Evolutionary conservation across 768 basidiomycete species (phyloP).

Genomic region (Tulasnella sp.): DNA sequence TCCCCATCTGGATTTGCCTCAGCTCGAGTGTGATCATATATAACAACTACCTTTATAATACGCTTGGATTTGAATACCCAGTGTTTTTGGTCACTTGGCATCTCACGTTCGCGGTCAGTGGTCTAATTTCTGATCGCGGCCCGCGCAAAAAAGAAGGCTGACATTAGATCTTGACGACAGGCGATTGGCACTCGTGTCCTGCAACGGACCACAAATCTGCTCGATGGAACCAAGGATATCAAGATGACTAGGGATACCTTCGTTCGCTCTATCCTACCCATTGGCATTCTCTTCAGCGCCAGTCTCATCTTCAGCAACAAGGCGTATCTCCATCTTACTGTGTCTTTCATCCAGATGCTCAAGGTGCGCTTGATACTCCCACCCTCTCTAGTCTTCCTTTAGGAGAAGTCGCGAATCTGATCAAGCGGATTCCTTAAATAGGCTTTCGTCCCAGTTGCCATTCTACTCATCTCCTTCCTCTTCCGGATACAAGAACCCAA

Average conservation of each 20-base stretch:
- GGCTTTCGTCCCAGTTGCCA: conserved; percentile 86
- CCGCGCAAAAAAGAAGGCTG: too few species aligned
- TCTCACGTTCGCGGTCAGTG: conserved; percentile 50
- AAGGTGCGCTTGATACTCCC: conserved; percentile 52
- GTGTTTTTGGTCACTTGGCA: conserved; percentile 92
- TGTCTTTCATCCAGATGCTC: conserved; percentile 95
- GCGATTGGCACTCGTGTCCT: conserved; percentile 79
- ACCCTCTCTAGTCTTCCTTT: background rate
- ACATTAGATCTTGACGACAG: too few species aligned
- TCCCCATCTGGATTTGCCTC: conserved; percentile 88
- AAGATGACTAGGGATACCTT: conserved; percentile 73
- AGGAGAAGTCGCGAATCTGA: background rate
- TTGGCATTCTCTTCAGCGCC: conserved; percentile 86
- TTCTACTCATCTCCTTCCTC: conserved; percentile 86
- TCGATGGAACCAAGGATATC: conserved; percentile 71
- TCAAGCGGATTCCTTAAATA: too few species aligned
- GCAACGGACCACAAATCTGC: conserved; percentile 66
- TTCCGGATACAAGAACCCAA: conserved; percentile 84
- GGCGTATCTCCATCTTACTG: conserved; percentile 83
- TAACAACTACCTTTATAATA: conserved; percentile 86
- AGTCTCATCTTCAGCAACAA: conserved; percentile 87
- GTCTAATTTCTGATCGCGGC: conserved; percentile 21
- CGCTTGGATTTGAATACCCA: conserved; percentile 74
- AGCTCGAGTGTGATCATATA: conserved; percentile 89
- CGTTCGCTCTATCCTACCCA: conserved; percentile 78